These are phyloP conservation scores for Jaltomata sinuosa DNA, from an alignment of 257 asterid species.

Conservation along the genomic window DNA sequence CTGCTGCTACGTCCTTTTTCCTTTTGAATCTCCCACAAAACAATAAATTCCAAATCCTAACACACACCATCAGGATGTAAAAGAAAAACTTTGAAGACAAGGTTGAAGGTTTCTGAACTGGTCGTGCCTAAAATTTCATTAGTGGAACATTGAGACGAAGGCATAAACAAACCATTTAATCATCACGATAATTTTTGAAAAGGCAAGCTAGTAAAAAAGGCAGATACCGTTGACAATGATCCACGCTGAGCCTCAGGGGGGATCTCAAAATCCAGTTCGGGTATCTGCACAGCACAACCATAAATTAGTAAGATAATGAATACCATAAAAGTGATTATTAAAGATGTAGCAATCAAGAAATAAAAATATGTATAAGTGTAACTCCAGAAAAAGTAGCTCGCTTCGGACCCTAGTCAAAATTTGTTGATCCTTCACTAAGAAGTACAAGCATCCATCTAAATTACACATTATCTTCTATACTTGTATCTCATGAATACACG, in stretches of 20 bases:
- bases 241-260: slow-evolving; percentile 99
- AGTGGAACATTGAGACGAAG: neutral
- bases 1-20: neutral
- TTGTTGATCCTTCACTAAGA: neutral
- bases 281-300: slow-evolving; percentile 53
- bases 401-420: neutral
- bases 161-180: neutral
- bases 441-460: neutral
- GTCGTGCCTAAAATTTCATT: neutral
- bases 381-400: neutral
- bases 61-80: neutral
- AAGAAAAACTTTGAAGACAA: neutral
- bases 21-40: neutral
- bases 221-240: slow-evolving; percentile 77
- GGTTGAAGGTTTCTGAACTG: neutral
- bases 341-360: neutral
- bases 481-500: neutral
- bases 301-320: neutral
- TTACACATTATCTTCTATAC: neutral
- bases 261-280: slow-evolving; percentile 88
- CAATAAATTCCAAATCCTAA: neutral
- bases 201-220: neutral
- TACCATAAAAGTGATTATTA: neutral
- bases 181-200: neutral
- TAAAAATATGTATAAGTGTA: neutral